These are phyloP conservation scores for Tetracladium maxilliforme DNA, from an alignment of 2,329 filamentous ascomycete genomes.

Conservation along the genomic window DNA sequence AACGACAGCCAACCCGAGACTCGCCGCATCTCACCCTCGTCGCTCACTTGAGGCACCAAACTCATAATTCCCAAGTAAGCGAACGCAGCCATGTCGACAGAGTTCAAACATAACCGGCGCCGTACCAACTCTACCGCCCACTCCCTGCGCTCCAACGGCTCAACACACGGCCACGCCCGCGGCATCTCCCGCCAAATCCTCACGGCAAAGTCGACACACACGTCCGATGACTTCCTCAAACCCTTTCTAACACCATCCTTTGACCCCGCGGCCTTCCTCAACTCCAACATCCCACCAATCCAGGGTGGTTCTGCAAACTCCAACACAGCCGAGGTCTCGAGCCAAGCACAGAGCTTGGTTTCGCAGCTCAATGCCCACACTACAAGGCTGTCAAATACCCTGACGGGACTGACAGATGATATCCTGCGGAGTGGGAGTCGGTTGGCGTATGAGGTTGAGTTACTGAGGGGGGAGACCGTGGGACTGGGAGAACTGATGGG, in stretches of 20 bases:
- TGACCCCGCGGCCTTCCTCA: slow-evolving; percentile 75
- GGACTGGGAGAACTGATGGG: slow-evolving; percentile 67
- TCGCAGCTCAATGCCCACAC: slow-evolving; percentile 84
- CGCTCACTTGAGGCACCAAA: no score
- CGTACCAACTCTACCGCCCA: no score
- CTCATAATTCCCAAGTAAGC: no score
- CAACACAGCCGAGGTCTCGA: slow-evolving; percentile 49
- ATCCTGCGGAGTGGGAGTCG: slow-evolving; percentile 80
- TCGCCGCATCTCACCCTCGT: no score
- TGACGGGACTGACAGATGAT: slow-evolving; percentile 88
- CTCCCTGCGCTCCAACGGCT: no score
- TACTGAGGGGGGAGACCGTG: slow-evolving; percentile 76
- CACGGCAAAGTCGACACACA: slow-evolving; percentile 35
- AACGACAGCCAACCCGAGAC: no score
- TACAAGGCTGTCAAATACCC: slow-evolving; percentile 60
- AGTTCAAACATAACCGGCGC: no score
- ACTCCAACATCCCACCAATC: slow-evolving; percentile 59
- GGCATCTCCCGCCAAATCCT: no score
- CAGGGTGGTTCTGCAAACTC: slow-evolving; percentile 17
- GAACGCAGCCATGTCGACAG: no score
- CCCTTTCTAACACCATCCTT: slow-evolving; percentile 67
- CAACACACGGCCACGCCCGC: no score
- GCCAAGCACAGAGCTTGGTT: slow-evolving; percentile 70
- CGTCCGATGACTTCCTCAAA: slow-evolving; percentile 56
- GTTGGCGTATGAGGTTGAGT: slow-evolving; percentile 86